Evolutionary conservation across 805 yeast genomes (phyloP), one percentile per base, ranked within the genome.

Genomic region (Sugiyamaella mastotermitis): DNA sequence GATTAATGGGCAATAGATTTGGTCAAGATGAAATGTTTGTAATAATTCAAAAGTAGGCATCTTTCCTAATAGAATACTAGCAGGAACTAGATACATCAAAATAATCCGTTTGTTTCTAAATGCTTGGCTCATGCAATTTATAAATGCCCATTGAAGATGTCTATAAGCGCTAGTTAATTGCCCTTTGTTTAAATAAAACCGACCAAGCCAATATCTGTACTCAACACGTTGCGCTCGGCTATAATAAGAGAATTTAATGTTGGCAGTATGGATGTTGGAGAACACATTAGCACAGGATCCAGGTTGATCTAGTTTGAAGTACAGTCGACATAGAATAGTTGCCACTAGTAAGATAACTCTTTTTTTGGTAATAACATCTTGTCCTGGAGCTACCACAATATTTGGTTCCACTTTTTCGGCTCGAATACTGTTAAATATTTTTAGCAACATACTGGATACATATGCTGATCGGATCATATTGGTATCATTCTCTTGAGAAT

Each of bases 391-490:
- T 15, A 14, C 23, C 2, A 27, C 29, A 20, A 25, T n/a, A 35
- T 41, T 14, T 41, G 58, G 37, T 39, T 54, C 62, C n/a, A 52
- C 47, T 44, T 62, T 52, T 47, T 69, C 58, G 46, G 77, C 71
- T 27, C 84, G 65, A 26, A 76, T 73, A 36, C 77, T 68, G 50
- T 80, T 80, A 61, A 80, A 79, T 20, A 77, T 57, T 48, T 71
- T 73, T 35, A 81, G 61, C 13, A 80, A 60, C 2, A 75, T 57
- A 3, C 78, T 64, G 0, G 85, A 76, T 17, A 73, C 51, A 53
- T 68, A 71, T 4, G 73, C 62, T 3, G 56, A 50, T 17, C 55
- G 41, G 64, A 47, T 57, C 43, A 8, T 50, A 46, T 45, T 3
- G 51, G 45, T 9, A 48, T 51, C 11, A 47, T 19, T 3, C 24